Evolutionary conservation across 2,329 filamentous ascomycete genomes (phyloP), one percentile per base, ranked within the genome.

Genomic region (Blumeria hordei): DNA sequence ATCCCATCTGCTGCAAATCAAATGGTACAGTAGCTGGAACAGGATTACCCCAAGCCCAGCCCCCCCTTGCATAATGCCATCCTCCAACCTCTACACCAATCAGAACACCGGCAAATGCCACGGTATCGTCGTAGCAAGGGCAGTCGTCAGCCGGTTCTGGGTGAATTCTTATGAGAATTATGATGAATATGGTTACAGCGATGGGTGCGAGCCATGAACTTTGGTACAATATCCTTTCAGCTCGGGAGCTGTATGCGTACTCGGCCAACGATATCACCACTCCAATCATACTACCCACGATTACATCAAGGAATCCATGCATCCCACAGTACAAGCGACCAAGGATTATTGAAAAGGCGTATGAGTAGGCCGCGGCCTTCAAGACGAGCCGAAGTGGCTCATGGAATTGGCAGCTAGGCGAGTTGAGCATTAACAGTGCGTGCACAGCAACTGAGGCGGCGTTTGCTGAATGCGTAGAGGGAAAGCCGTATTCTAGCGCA

Each of bases 141-240:
- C 92, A 98, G 66, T 95, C 87, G 66, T 98, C 92, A 1, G 88
- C 92, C 0, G 92, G 92, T 64, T 98, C 92, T 0, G 92, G 92
- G 64, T 98, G 90, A 35, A 95, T 81, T 56, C 90, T 80, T 28
- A 96, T 83, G 7, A 94, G 73, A 7, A 83, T 69, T 55, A 92
- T 73, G 49, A 94, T 77, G 18, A 81, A 64, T 14, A 88, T 60
- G 1, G 80, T 74, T 0, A 83, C 72, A 12, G 83, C 67, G 0
- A 81, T 62, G 1, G 86, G 77, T 10, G 80, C 78, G n/a, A 73
- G 66, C 71, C 79, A 81, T 21, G 74, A 73, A 57, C 77, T 80
- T 16, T 72, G 72, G 58, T 81, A 74, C 60, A 95, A 74, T 69
- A 80, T 90, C 16, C 73, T 69, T 60, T 94, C 85, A 57, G 93